phyloP scores from a whole-genome alignment of 257 asterid genomes.

The Euphrasia confusa region DNA sequence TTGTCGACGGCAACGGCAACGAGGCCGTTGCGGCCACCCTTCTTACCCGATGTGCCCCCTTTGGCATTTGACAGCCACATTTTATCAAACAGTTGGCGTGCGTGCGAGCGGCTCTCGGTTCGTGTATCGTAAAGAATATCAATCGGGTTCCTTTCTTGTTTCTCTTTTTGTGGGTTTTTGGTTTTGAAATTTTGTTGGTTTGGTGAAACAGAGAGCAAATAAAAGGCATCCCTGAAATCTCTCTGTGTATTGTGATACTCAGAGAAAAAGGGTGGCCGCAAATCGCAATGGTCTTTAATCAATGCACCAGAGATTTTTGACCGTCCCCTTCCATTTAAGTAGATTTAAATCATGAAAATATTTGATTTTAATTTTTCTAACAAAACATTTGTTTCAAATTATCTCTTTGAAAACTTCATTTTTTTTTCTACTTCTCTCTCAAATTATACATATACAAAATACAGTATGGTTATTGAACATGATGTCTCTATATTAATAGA shows the following conservation, averaged over 20 bases:
- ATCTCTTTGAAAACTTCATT: too few relatives aligned
- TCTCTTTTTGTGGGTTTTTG: slow-evolving; percentile 1
- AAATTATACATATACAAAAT: too few relatives aligned
- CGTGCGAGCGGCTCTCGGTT: too few relatives aligned
- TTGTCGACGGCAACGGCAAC: slow-evolving; percentile 80
- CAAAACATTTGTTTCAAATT: too few relatives aligned
- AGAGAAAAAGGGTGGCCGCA: slow-evolving; percentile 8
- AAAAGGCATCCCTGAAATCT: slow-evolving; percentile 34
- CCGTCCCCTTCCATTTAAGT: too few relatives aligned
- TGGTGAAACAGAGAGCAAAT: slow-evolving; percentile 15
- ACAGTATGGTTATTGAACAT: too few relatives aligned
- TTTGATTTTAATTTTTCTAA: too few relatives aligned
- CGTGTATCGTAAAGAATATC: not conserved
- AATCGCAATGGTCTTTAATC: slow-evolving; percentile 17
- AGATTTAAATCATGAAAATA: too few relatives aligned
- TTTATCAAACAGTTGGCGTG: slow-evolving; percentile 14
- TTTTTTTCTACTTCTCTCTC: too few relatives aligned
- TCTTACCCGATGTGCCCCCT: slow-evolving; percentile 28
- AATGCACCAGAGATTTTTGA: not conserved
- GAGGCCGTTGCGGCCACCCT: slow-evolving; percentile 52
- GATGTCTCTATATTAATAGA: too few relatives aligned
- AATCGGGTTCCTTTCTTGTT: not conserved
- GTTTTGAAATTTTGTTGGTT: slow-evolving; percentile 20
- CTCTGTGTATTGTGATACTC: slow-evolving; percentile 15
- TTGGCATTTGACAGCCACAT: slow-evolving; percentile 61